Percentiles rank a stretch among this genome's conserved stretches.
Conservation (phyloP, 2,329 filamentous ascomycete species). For the Trichoderma sp. region DNA sequence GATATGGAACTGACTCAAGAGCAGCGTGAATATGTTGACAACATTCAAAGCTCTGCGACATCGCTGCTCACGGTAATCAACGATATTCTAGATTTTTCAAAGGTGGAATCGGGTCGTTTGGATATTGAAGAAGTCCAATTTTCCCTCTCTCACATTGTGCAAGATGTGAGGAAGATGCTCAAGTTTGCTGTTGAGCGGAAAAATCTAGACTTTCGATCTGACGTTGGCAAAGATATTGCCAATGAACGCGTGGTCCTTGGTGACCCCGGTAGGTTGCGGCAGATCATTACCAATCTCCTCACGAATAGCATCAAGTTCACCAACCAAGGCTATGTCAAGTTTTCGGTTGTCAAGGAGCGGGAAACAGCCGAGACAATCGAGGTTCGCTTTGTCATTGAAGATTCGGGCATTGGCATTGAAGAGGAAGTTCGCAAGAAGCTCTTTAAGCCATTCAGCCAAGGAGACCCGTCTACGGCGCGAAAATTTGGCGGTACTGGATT, state of each 20-base stretch:
- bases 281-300: constrained; percentile 77
- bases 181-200: constrained; percentile 80
- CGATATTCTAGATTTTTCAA: constrained; percentile 87
- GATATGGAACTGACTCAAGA: constrained; percentile 68
- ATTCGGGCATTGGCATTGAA: constrained; percentile 79
- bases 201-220: constrained; percentile 67
- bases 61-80: constrained; percentile 85
- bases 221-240: constrained; percentile 61
- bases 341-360: constrained; percentile 61
- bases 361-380: constrained; percentile 64
- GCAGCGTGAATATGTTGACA: constrained; percentile 71
- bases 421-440: constrained; percentile 69
- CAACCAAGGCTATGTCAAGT: constrained; percentile 63
- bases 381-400: constrained; percentile 69
- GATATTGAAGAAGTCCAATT: constrained; percentile 82
- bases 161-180: constrained; percentile 83
- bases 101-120: constrained; percentile 73
- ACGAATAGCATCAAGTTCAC: constrained; percentile 78
- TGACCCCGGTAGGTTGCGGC: constrained; percentile 77
- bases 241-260: constrained; percentile 76
- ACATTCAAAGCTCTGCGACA: constrained; percentile 76
- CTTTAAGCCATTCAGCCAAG: constrained; percentile 80
- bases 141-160: constrained; percentile 67
- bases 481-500: constrained; percentile 78
- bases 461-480: constrained; percentile 74